These are phyloP conservation scores for Cercospora citrullina DNA, from an alignment of 2,329 filamentous ascomycete genomes.

Conservation along the genomic window DNA sequence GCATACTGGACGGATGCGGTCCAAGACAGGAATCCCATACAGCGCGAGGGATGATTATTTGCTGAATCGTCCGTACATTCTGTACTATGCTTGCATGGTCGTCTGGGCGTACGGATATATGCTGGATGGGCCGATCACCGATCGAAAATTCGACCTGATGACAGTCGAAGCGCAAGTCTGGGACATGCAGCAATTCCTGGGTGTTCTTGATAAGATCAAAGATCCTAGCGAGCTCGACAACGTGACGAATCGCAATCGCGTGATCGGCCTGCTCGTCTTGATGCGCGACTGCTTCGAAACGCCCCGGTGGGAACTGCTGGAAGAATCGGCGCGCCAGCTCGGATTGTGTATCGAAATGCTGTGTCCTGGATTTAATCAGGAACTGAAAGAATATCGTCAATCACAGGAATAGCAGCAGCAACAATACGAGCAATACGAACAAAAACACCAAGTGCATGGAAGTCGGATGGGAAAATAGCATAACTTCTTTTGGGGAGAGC, in stretches of 20 bases:
- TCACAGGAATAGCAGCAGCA: constrained; percentile 1
- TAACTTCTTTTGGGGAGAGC: neutral
- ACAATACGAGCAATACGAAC: neutral
- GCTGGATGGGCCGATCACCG: constrained; percentile 68
- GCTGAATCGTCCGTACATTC: constrained; percentile 88
- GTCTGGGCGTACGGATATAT: constrained; percentile 96
- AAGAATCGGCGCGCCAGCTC: constrained; percentile 79
- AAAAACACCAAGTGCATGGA: neutral
- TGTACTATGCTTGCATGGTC: constrained; percentile 88
- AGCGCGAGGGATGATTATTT: constrained; percentile 84
- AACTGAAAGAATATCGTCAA: constrained; percentile 12
- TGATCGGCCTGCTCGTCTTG: constrained; percentile 76
- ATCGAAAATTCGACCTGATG: constrained; percentile 49
- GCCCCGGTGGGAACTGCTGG: constrained; percentile 86
- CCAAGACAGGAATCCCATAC: constrained; percentile 57
- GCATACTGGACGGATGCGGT: constrained; percentile 19
- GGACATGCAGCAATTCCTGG: constrained; percentile 79
- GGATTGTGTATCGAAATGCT: constrained; percentile 74
- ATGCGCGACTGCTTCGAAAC: constrained; percentile 78
- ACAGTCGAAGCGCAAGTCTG: constrained; percentile 66
- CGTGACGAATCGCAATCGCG: constrained; percentile 76
- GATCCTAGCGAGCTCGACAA: constrained; percentile 75
- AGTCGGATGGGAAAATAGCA: constrained; percentile 2
- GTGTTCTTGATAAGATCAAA: constrained; percentile 67
- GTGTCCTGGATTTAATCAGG: constrained; percentile 31